Conservation (phyloP, 306 rosid genomes). For the Cucurbita moschata region DNA sequence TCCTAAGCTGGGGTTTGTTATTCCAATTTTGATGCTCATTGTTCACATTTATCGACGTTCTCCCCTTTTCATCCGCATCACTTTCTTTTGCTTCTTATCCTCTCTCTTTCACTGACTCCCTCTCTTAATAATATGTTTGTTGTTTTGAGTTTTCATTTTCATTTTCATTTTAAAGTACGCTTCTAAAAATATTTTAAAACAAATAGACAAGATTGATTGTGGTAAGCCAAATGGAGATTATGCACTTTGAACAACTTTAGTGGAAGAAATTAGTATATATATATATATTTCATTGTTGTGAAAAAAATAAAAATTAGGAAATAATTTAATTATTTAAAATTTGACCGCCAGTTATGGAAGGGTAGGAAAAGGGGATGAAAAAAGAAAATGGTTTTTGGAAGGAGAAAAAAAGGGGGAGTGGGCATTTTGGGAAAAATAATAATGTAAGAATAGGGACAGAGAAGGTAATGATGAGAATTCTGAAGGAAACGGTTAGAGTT, state of each 20-base stretch:
- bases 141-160: too few relatives aligned
- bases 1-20: background rate
- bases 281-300: too few relatives aligned
- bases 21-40: conserved; percentile 5
- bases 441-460: background rate
- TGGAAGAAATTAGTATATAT: too few relatives aligned
- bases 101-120: background rate
- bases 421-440: background rate
- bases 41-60: background rate
- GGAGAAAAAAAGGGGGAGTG: background rate
- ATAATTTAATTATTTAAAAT: too few relatives aligned
- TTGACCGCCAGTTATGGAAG: background rate
- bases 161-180: too few relatives aligned
- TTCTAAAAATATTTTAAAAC: too few relatives aligned
- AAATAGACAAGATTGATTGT: too few relatives aligned
- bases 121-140: background rate
- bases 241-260: too few relatives aligned
- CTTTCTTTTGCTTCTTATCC: background rate
- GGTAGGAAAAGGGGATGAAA: background rate
- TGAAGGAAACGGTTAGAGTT: conserved; percentile 3
- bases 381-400: background rate
- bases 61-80: background rate
- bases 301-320: too few relatives aligned
- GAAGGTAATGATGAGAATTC: background rate
- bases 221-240: too few relatives aligned